Percentiles rank a stretch among this genome's conserved stretches.
Conservation (phyloP, 2,329 filamentous ascomycete genomes). For the Fusarium sulawesiense region DNA sequence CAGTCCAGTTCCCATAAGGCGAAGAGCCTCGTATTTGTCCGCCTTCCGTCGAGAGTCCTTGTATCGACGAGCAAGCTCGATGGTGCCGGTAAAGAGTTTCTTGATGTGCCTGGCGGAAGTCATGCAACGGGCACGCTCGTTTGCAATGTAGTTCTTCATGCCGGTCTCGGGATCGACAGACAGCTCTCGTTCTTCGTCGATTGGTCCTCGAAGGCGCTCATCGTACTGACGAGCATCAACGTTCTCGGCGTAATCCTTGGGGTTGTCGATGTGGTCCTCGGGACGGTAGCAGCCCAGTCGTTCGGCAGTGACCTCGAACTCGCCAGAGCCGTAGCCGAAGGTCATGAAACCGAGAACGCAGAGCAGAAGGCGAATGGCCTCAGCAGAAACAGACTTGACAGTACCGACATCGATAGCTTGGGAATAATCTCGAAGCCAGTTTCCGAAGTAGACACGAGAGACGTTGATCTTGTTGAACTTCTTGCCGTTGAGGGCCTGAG, state of each 20-base stretch:
- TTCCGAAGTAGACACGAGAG: conserved; percentile 93
- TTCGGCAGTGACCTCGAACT: conserved; percentile 86
- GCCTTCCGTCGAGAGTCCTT: conserved; percentile 64
- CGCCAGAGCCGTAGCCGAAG: conserved; percentile 84
- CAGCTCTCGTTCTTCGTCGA: conserved; percentile 83
- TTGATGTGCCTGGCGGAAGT: conserved; percentile 84
- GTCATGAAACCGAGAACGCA: conserved; percentile 92
- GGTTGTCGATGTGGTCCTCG: conserved; percentile 81
- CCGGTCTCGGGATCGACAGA: conserved; percentile 79
- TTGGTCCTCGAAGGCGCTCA: conserved; percentile 79
- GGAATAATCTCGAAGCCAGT: conserved; percentile 93
- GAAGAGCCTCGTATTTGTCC: conserved; percentile 89
- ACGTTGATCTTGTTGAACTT: conserved; percentile 91
- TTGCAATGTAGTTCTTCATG: conserved; percentile 95
- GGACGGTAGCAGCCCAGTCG: conserved; percentile 85
- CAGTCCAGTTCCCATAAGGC: conserved; percentile 85
- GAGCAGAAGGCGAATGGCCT: conserved; percentile 89
- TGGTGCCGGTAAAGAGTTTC: conserved; percentile 76
- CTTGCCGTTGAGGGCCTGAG: conserved; percentile 68
- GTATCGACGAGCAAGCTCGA: conserved; percentile 84
- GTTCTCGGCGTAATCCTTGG: conserved; percentile 90
- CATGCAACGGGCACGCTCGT: conserved; percentile 80
- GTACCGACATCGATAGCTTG: conserved; percentile 95
- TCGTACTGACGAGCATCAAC: conserved; percentile 87
- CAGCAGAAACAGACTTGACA: conserved; percentile 88